These are phyloP conservation scores for Pseudocercospora cruenta DNA, from an alignment of 2,329 filamentous ascomycete species.

Conservation along the genomic window DNA sequence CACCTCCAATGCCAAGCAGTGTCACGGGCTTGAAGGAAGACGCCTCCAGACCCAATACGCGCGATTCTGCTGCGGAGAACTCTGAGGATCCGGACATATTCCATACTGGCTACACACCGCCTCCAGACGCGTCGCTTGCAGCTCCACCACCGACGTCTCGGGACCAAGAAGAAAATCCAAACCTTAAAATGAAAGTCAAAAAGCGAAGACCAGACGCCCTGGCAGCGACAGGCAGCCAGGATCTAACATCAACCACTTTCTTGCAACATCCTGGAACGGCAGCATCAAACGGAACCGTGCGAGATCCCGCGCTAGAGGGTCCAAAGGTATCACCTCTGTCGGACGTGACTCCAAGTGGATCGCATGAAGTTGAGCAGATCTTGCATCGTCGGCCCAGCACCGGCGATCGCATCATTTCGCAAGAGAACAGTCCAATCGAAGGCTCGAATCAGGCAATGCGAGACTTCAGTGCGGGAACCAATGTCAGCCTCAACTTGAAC, in stretches of 20 bases:
- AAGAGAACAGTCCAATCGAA: constrained; percentile 18
- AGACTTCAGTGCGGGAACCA: constrained; percentile 33
- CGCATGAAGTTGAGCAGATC: constrained; percentile 8
- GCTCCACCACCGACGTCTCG: constrained; percentile 30
- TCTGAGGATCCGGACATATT: constrained; percentile 61
- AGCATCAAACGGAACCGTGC: constrained; percentile 28
- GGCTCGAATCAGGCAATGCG: constrained; percentile 25
- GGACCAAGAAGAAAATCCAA: constrained; percentile 39
- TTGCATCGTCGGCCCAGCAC: constrained; percentile 33
- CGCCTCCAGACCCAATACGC: constrained; percentile 35
- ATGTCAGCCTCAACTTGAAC: constrained; percentile 28
- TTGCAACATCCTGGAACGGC: constrained; percentile 50
- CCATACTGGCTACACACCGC: constrained; percentile 75
- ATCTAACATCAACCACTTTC: constrained; percentile 59
- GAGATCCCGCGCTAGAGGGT: constrained; percentile 24
- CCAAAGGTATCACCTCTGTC: constrained; percentile 33
- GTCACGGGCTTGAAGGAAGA: constrained; percentile 15
- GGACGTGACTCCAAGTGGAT: constrained; percentile 20
- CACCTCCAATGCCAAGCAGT: constrained; percentile 9
- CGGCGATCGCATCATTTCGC: constrained; percentile 36
- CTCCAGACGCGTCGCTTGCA: constrained; percentile 71
- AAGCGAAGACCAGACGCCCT: constrained; percentile 31
- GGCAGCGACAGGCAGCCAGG: constrained; percentile 42
- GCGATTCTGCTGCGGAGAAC: constrained; percentile 29
- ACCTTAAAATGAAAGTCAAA: constrained; percentile 47